Conservation (phyloP, 2,329 filamentous ascomycete species). For the Triangularia verruculosa region DNA sequence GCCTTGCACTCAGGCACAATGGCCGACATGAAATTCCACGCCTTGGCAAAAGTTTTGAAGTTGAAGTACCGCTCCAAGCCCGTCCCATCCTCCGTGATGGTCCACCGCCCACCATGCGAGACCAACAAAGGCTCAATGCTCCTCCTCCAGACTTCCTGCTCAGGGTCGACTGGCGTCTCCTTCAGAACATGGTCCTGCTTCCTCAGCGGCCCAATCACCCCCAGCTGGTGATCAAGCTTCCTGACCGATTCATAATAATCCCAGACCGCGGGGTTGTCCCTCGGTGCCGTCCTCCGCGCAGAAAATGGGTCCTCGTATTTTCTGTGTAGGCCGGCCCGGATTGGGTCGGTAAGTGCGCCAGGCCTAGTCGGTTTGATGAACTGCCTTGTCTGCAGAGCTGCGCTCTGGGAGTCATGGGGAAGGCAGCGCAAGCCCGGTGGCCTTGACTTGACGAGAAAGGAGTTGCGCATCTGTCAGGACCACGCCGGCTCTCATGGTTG, state of each 20-base stretch:
- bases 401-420: neutral
- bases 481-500: neutral
- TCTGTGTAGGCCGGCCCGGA: neutral
- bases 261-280: neutral
- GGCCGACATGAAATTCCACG: slow-evolving; percentile 42
- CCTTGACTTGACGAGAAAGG: neutral
- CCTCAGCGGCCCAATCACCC: neutral
- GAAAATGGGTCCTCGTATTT: neutral
- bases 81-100: slow-evolving; percentile 47
- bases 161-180: neutral
- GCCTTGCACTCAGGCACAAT: neutral
- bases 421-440: neutral
- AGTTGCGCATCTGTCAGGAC: neutral
- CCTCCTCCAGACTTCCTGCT: neutral
- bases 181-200: neutral
- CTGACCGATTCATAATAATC: neutral
- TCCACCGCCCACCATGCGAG: slow-evolving; percentile 45
- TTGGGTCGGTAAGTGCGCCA: neutral
- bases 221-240: neutral
- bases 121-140: slow-evolving; percentile 31
- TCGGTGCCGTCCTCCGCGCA: neutral
- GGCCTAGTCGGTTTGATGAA: neutral
- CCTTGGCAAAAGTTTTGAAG: slow-evolving; percentile 64
- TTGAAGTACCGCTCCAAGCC: slow-evolving; percentile 59
- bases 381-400: neutral